These are phyloP conservation scores for Alternaria sp. DNA, from an alignment of 2,329 filamentous ascomycete species.

Conservation along the genomic window DNA sequence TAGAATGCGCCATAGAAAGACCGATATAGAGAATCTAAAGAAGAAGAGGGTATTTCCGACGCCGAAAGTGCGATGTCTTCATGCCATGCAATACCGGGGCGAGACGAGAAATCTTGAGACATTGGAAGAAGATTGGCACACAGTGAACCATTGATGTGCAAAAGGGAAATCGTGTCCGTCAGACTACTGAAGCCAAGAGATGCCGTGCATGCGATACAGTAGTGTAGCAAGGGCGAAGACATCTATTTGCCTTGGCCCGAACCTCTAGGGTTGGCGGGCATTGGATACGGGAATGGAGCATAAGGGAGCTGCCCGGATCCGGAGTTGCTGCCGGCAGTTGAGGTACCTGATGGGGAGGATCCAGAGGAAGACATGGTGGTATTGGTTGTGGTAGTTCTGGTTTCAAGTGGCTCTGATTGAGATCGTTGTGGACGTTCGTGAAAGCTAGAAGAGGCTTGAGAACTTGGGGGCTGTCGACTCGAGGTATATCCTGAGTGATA, in stretches of 20 bases:
- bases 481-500: conserved; percentile 10
- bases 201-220: neutral
- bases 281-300: conserved; percentile 47
- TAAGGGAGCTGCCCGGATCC: conserved; percentile 44
- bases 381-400: conserved; percentile 1
- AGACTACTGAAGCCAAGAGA: neutral
- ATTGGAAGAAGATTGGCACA: neutral
- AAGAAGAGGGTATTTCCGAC: conserved; percentile 15
- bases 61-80: conserved; percentile 14
- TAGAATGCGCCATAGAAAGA: neutral
- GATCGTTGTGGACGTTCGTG: conserved; percentile 22
- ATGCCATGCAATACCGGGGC: conserved; percentile 2
- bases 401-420: conserved; percentile 21
- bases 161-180: neutral
- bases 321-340: conserved; percentile 37
- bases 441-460: conserved; percentile 15
- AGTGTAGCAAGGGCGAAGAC: conserved; percentile 3
- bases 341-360: conserved; percentile 41
- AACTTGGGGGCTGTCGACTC: conserved; percentile 20
- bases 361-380: conserved; percentile 43
- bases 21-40: conserved; percentile 1
- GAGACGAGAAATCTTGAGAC: neutral
- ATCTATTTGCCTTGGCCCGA: conserved; percentile 29
- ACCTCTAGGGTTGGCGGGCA: conserved; percentile 36
- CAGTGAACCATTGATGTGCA: neutral